Evolutionary conservation across 2,329 filamentous ascomycete species (phyloP).

Genomic region (Nemania serpens): DNA sequence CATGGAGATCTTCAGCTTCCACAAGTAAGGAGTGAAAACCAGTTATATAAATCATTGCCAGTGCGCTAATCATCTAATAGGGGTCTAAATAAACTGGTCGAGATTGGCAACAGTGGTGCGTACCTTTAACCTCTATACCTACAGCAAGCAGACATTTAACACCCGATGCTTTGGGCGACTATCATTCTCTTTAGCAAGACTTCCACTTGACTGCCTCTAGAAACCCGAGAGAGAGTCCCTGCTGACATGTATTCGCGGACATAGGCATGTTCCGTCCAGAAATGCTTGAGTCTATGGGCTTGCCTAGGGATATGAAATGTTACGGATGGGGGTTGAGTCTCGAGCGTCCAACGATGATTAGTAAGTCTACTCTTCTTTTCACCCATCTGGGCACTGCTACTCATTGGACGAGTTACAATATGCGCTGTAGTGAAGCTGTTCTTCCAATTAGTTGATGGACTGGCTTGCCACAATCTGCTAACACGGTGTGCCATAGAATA

Average conservation of each 20-base stretch:
- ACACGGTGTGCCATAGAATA: constrained; percentile 11
- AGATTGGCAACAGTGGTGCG: constrained; percentile 86
- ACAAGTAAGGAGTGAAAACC: neutral
- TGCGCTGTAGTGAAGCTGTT: no score
- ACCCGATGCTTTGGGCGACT: neutral
- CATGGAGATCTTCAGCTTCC: constrained; percentile 84
- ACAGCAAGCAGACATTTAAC: neutral
- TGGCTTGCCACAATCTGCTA: neutral
- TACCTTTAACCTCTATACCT: neutral
- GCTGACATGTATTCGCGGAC: no score
- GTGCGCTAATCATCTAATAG: neutral
- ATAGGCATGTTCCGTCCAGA: constrained; percentile 92
- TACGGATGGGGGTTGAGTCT: constrained; percentile 93
- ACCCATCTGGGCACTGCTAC: no score
- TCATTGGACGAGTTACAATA: no score
- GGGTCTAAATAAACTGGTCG: constrained; percentile 86
- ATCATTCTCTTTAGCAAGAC: neutral
- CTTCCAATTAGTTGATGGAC: no score
- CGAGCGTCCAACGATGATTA: constrained; percentile 95
- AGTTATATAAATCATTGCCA: neutral
- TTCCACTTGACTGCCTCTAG: no score
- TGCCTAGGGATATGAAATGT: constrained; percentile 88
- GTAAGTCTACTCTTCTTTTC: constrained; percentile 2
- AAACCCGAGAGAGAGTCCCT: no score
- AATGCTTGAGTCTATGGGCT: constrained; percentile 93